Conservation (phyloP, 306 rosid species). For the Abrus precatorius region DNA sequence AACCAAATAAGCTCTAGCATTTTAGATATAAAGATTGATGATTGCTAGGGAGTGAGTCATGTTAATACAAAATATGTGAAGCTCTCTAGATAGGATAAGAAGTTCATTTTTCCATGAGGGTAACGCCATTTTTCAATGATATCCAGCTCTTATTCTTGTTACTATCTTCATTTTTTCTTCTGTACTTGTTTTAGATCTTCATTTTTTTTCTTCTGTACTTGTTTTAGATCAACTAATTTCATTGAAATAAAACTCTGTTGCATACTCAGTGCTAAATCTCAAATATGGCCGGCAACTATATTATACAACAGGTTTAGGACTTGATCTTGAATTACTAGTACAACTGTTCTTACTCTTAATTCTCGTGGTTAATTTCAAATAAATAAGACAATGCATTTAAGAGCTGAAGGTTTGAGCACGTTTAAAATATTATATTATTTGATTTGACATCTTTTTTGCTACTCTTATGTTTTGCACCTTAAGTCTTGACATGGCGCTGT, state of each 20-base stretch:
- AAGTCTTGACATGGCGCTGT: background rate
- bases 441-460: background rate
- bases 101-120: slow-evolving; percentile 52
- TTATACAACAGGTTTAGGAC: slow-evolving; percentile 38
- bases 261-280: slow-evolving; percentile 45
- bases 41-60: slow-evolving; percentile 55
- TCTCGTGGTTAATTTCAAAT: background rate
- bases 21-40: slow-evolving; percentile 61
- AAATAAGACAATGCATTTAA: background rate
- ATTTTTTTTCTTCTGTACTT: slow-evolving; percentile 1
- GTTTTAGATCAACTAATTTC: slow-evolving; percentile 31
- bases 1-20: slow-evolving; percentile 56
- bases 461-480: background rate
- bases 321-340: slow-evolving; percentile 38
- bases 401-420: background rate
- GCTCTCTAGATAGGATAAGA: slow-evolving; percentile 51
- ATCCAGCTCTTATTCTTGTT: slow-evolving; percentile 39
- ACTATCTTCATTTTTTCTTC: background rate
- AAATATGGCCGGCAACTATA: background rate
- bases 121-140: slow-evolving; percentile 46
- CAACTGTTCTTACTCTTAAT: background rate
- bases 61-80: slow-evolving; percentile 57
- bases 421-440: slow-evolving; percentile 1
- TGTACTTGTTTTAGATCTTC: slow-evolving; percentile 32
- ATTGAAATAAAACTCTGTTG: slow-evolving; percentile 36